Evolutionary conservation across 2,329 filamentous ascomycete species (phyloP).

Genomic region (Fusarium zealandicum): DNA sequence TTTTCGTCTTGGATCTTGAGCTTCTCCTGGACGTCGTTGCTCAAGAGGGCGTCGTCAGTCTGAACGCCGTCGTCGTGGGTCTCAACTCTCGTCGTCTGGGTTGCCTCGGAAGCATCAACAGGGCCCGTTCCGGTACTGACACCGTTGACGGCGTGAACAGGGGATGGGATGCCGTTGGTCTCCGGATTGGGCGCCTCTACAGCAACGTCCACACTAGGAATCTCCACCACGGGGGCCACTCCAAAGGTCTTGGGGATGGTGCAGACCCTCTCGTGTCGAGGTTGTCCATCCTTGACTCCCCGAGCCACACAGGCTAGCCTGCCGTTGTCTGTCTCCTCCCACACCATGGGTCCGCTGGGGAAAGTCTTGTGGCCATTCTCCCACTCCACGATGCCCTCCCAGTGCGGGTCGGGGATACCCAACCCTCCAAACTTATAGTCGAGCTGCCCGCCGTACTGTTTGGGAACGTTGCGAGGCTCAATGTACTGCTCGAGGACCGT

Average conservation of each 20-base stretch:
- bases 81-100: slow-evolving; percentile 37
- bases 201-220: background rate
- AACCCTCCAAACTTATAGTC: slow-evolving; percentile 82
- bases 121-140: background rate
- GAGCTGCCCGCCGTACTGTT: slow-evolving; percentile 86
- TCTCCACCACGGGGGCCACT: slow-evolving; percentile 12
- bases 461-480: slow-evolving; percentile 82
- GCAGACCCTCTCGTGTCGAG: slow-evolving; percentile 58
- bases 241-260: slow-evolving; percentile 55
- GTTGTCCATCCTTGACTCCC: slow-evolving; percentile 55
- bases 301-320: slow-evolving; percentile 61
- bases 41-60: slow-evolving; percentile 41
- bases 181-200: background rate
- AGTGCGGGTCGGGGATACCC: slow-evolving; percentile 72
- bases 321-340: slow-evolving; percentile 57
- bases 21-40: slow-evolving; percentile 44
- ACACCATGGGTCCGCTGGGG: slow-evolving; percentile 64
- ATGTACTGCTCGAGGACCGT: slow-evolving; percentile 83
- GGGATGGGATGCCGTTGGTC: background rate
- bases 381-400: slow-evolving; percentile 59
- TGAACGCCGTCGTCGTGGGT: slow-evolving; percentile 40
- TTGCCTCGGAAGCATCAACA: slow-evolving; percentile 35
- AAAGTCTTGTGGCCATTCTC: slow-evolving; percentile 61
- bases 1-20: slow-evolving; percentile 43
- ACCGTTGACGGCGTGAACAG: background rate